Conservation (phyloP, 257 asterid genomes). For the Solanum pimpinellifolium region DNA sequence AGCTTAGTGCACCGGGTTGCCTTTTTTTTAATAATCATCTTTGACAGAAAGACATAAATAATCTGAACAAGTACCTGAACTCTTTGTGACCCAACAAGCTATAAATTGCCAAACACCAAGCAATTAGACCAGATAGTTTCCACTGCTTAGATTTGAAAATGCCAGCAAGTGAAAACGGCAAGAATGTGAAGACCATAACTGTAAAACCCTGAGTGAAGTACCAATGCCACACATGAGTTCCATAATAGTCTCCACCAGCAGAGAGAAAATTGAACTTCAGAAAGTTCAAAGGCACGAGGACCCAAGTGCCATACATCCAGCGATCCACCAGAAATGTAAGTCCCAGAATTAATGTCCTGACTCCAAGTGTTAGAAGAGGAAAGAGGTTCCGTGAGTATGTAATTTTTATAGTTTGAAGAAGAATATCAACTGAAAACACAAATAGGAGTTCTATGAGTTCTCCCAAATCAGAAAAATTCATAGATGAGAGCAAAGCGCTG, state of each 20-base stretch:
- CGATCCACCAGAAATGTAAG: conserved; percentile 65
- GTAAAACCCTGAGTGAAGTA: conserved; percentile 95
- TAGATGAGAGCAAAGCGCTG: neutral
- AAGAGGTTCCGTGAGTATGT: neutral
- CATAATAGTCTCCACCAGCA: conserved; percentile 96
- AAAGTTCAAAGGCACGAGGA: conserved; percentile 81
- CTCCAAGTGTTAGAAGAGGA: conserved; percentile 16
- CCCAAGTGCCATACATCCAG: conserved; percentile 83
- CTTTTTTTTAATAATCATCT: neutral
- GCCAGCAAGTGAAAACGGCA: conserved; percentile 74
- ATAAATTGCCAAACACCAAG: conserved; percentile 84
- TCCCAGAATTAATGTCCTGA: conserved; percentile 68
- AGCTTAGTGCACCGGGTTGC: neutral
- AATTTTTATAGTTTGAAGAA: neutral
- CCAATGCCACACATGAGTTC: conserved; percentile 99
- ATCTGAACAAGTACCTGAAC: conserved; percentile 53
- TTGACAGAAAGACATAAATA: neutral
- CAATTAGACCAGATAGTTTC: conserved; percentile 68
- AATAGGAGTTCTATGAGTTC: neutral
- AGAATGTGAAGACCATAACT: conserved; percentile 70
- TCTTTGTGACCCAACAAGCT: conserved; percentile 97
- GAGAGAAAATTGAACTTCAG: conserved; percentile 83
- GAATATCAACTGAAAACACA: neutral
- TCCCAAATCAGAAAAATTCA: neutral
- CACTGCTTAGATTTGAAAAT: conserved; percentile 47